Conservation (phyloP, 1,284 basidiomycete genomes). For the Schizopora paradoxa region DNA sequence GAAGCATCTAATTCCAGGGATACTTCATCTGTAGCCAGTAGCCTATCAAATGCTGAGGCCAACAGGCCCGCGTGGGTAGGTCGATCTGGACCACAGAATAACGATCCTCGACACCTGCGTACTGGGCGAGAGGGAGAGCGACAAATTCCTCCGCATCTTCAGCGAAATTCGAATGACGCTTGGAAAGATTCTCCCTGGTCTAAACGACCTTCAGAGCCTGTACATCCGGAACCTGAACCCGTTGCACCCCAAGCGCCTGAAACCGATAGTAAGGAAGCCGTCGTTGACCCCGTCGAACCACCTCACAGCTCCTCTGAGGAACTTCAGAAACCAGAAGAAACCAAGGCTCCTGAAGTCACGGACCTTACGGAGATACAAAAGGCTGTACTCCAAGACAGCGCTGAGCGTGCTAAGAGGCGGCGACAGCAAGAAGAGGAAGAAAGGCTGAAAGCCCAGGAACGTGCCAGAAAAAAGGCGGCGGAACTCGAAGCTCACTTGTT, state of each 20-base stretch:
- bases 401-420: constrained; percentile 77
- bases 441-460: constrained; percentile 75
- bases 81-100: constrained; percentile 5
- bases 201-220: too few relatives aligned
- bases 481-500: constrained; percentile 81
- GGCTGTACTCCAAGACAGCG: constrained; percentile 84
- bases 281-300: too few relatives aligned
- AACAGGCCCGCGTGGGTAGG: constrained; percentile 2
- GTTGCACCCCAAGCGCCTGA: constrained; percentile 23
- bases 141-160: constrained; percentile 38
- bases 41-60: constrained; percentile 8
- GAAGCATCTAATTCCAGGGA: constrained; percentile 4
- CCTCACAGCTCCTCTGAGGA: too few relatives aligned
- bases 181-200: too few relatives aligned
- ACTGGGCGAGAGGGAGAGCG: constrained; percentile 24
- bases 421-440: constrained; percentile 85
- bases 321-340: constrained; percentile 30
- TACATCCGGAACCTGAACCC: constrained; percentile 23
- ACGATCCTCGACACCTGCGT: constrained; percentile 31
- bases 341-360: too few relatives aligned
- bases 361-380: constrained; percentile 73
- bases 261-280: too few relatives aligned
- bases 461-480: constrained; percentile 80
- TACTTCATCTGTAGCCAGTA: constrained; percentile 6
- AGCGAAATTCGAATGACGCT: constrained; percentile 18